Evolutionary conservation across 2,329 filamentous ascomycete genomes (phyloP).

Genomic region (Dactylellina leptospora): DNA sequence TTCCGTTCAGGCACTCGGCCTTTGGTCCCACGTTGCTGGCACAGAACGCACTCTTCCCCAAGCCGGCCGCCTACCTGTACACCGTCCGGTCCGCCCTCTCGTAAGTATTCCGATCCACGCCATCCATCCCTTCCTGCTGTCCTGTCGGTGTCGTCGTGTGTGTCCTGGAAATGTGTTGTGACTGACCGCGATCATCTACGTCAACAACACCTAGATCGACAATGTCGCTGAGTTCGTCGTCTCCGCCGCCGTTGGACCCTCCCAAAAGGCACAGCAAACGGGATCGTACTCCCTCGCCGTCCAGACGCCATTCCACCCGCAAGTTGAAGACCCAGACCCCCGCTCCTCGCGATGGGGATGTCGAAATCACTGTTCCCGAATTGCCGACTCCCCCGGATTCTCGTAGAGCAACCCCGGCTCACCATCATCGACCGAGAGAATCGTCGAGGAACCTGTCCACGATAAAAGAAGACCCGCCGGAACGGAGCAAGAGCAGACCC

Average conservation of each 20-base stretch:
- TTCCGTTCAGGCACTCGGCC: slow-evolving; percentile 45
- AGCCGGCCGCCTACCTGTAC: slow-evolving; percentile 50
- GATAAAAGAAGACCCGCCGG: slow-evolving; percentile 42
- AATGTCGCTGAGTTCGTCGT: slow-evolving; percentile 40
- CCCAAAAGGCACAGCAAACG: slow-evolving; percentile 38
- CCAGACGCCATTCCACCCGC: slow-evolving; percentile 41
- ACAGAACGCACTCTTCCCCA: slow-evolving; percentile 43
- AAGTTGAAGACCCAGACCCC: slow-evolving; percentile 24
- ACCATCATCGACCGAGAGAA: slow-evolving; percentile 44
- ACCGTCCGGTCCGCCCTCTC: slow-evolving; percentile 44
- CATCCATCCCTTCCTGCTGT: not conserved
- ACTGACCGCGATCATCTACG: slow-evolving; percentile 21
- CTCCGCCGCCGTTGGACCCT: slow-evolving; percentile 41
- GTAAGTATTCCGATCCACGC: slow-evolving; percentile 15
- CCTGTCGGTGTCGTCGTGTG: not conserved
- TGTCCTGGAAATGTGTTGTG: slow-evolving; percentile 36
- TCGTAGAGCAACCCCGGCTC: slow-evolving; percentile 37
- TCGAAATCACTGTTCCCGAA: slow-evolving; percentile 32
- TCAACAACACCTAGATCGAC: slow-evolving; percentile 42
- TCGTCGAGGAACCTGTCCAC: slow-evolving; percentile 44
- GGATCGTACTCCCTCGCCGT: slow-evolving; percentile 37
- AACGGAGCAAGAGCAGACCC: slow-evolving; percentile 12
- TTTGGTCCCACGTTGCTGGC: slow-evolving; percentile 44
- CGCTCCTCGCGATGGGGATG: slow-evolving; percentile 27
- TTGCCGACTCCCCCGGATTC: slow-evolving; percentile 48